Percentiles rank a stretch among this genome's conserved stretches.
phyloP scores from a whole-genome alignment of 441 rosid species.

The Populus hybrid region DNA sequence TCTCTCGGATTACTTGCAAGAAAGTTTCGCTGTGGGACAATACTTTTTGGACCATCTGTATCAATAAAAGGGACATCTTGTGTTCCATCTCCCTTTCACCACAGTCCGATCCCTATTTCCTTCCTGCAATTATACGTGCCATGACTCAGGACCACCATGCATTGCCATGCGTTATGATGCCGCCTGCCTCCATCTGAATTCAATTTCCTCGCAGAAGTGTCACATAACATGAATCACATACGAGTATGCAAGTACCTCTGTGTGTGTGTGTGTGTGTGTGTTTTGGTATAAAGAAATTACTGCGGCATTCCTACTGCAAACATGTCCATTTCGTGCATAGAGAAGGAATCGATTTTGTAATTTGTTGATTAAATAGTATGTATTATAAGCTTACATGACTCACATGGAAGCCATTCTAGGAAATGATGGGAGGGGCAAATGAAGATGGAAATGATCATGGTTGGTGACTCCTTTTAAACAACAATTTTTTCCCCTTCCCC shows the following conservation, averaged over 20 bases:
- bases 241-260: no score
- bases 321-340: neutral
- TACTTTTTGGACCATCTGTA: constrained; percentile 26
- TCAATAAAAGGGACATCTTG: constrained; percentile 16
- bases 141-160: constrained; percentile 31
- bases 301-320: neutral
- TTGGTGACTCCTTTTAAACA: constrained; percentile 17
- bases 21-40: neutral
- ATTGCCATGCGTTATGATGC: constrained; percentile 38
- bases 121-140: constrained; percentile 18
- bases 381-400: neutral
- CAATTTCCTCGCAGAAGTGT: neutral
- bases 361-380: neutral
- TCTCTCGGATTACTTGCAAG: neutral
- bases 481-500: neutral
- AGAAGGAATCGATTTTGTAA: no score
- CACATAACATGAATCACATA: neutral
- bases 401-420: constrained; percentile 48
- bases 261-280: no score
- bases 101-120: constrained; percentile 5
- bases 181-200: constrained; percentile 16
- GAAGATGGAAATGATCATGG: constrained; percentile 41
- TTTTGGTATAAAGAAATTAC: neutral
- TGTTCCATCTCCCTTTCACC: constrained; percentile 29
- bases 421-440: constrained; percentile 43